Evolutionary conservation across 306 rosid genomes (phyloP).

Genomic region (Corylus heterophylla): DNA sequence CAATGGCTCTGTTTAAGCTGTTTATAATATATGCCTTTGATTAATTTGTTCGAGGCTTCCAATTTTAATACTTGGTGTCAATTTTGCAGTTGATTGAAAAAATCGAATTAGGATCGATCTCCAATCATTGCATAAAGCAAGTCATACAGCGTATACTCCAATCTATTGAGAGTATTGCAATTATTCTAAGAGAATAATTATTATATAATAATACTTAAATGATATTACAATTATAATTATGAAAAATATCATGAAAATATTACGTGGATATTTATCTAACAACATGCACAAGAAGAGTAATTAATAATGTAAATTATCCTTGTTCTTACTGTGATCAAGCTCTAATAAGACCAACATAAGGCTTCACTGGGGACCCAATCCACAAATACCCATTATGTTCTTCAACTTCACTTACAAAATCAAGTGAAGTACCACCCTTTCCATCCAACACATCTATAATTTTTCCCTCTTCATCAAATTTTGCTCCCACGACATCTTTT

Average conservation of each 20-base stretch:
- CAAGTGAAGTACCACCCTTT: slow-evolving; percentile 27
- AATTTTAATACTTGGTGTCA: neutral
- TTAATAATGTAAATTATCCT: no score
- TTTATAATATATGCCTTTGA: neutral
- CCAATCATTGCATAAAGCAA: no score
- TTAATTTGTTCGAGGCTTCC: neutral
- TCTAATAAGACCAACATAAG: slow-evolving; percentile 38
- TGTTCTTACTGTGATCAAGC: neutral
- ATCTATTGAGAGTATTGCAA: no score
- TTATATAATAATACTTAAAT: no score
- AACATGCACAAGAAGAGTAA: no score
- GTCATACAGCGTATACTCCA: no score
- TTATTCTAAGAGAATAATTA: no score
- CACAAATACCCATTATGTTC: slow-evolving; percentile 49
- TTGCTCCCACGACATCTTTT: slow-evolving; percentile 50
- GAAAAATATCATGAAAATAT: no score
- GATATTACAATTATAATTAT: no score
- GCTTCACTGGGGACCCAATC: slow-evolving; percentile 54
- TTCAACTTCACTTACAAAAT: slow-evolving; percentile 55
- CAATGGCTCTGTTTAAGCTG: neutral
- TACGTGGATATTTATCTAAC: no score
- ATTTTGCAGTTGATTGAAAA: no score
- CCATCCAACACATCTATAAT: slow-evolving; percentile 47
- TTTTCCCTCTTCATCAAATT: slow-evolving; percentile 43
- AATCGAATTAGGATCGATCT: no score